Evolutionary conservation across 1,139 yeast species (phyloP).

Genomic region (Blastobotrys raffinosifermentans): DNA sequence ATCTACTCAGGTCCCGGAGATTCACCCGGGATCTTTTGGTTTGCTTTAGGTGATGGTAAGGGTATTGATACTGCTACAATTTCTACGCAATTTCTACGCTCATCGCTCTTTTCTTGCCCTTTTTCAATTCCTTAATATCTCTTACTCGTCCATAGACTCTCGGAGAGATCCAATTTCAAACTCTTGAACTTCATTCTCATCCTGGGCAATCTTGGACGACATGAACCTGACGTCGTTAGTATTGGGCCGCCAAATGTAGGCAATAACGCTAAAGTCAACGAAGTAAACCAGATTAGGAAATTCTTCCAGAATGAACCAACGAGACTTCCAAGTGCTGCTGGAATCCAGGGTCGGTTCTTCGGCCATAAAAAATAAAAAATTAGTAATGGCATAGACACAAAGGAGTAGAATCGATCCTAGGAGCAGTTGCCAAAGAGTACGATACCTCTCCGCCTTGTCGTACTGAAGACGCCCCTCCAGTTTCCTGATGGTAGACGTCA

Average conservation of each 20-base stretch:
- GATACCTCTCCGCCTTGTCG: conserved; percentile 84
- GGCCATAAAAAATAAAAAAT: conserved; percentile 65
- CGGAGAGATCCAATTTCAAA: conserved; percentile 41
- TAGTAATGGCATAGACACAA: conserved; percentile 60
- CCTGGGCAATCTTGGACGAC: conserved; percentile 86
- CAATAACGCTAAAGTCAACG: conserved; percentile 72
- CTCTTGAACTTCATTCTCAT: conserved; percentile 60
- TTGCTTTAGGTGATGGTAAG: too few relatives aligned
- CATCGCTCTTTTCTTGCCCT: too few relatives aligned
- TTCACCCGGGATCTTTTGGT: too few relatives aligned
- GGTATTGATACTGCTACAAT: too few relatives aligned
- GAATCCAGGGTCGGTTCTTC: conserved; percentile 68
- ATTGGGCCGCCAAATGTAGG: conserved; percentile 96
- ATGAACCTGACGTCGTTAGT: conserved; percentile 90
- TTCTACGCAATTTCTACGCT: too few relatives aligned
- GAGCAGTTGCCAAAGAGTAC: conserved; percentile 66
- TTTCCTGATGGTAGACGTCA: conserved; percentile 66
- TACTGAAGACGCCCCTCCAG: conserved; percentile 84
- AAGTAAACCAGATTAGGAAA: conserved; percentile 93
- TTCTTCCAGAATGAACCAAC: conserved; percentile 84
- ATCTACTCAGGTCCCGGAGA: too few relatives aligned
- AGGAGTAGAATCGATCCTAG: conserved; percentile 56
- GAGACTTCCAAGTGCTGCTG: conserved; percentile 85
- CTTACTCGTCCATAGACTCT: conserved; percentile 35
- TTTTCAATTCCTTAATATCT: conserved; percentile 16